Evolutionary conservation across 768 basidiomycete species (phyloP).

Genomic region (Rhodosporidiobolus odoratus): DNA sequence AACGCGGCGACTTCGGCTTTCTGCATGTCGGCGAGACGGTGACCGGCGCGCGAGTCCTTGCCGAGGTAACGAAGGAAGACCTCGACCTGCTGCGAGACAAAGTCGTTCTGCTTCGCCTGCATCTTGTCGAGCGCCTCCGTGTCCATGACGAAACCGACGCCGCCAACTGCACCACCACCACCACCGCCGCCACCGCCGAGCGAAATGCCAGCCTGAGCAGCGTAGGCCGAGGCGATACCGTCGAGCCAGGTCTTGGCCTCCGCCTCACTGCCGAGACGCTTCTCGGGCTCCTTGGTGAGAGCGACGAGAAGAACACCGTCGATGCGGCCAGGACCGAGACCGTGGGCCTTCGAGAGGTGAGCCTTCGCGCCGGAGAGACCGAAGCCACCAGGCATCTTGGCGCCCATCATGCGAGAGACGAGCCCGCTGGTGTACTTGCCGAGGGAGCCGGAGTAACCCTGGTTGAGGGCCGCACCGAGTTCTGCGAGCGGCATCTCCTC

Average conservation of each 20-base stretch:
- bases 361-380: conserved; percentile 84
- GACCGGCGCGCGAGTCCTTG: conserved; percentile 86
- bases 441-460: conserved; percentile 75
- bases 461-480: conserved; percentile 73
- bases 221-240: conserved; percentile 72
- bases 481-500: conserved; percentile 96
- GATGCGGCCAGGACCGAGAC: conserved; percentile 80
- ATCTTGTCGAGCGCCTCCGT: conserved; percentile 98
- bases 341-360: conserved; percentile 87
- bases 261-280: conserved; percentile 80
- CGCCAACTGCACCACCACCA: conserved; percentile 57
- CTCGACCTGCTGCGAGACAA: conserved; percentile 88
- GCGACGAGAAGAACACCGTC: conserved; percentile 86
- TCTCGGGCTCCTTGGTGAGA: conserved; percentile 86
- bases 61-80: conserved; percentile 95
- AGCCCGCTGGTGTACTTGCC: conserved; percentile 92
- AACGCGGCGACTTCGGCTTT: conserved; percentile 66
- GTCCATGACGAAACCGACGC: conserved; percentile 84
- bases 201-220: conserved; percentile 79
- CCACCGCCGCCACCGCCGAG: conserved; percentile 65
- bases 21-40: conserved; percentile 79
- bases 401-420: conserved; percentile 81
- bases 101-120: conserved; percentile 84
- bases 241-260: conserved; percentile 96
- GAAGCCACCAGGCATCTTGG: conserved; percentile 99